Conservation (phyloP, 2,329 filamentous ascomycete genomes). For the Talaromyces funiculosus region DNA sequence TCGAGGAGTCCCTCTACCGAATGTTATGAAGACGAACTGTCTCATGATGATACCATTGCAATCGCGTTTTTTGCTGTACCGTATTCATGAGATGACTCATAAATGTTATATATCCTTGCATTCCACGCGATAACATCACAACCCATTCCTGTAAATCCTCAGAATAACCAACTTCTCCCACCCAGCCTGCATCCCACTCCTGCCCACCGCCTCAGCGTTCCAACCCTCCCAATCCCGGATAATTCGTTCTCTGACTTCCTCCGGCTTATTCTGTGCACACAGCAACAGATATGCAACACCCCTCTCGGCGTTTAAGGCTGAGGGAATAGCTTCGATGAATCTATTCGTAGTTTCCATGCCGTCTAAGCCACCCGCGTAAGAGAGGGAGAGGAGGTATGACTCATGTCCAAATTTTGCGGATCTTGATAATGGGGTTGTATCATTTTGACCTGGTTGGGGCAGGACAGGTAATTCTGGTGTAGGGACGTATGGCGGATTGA, state of each 20-base stretch:
- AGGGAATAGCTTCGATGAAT: slow-evolving; percentile 64
- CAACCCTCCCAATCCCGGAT: slow-evolving; percentile 57
- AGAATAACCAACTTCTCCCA: slow-evolving; percentile 93
- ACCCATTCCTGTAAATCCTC: slow-evolving; percentile 63
- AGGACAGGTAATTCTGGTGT: slow-evolving; percentile 65
- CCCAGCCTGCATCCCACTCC: slow-evolving; percentile 79
- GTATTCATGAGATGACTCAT: background rate
- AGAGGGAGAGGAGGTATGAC: slow-evolving; percentile 73
- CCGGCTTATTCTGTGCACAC: slow-evolving; percentile 84
- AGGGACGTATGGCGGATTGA: slow-evolving; percentile 96
- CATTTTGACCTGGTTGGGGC: slow-evolving; percentile 26
- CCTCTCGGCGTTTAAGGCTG: slow-evolving; percentile 53
- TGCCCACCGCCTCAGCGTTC: slow-evolving; percentile 70
- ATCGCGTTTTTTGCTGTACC: background rate
- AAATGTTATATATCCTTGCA: background rate
- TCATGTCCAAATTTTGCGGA: slow-evolving; percentile 64
- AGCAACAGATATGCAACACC: slow-evolving; percentile 87
- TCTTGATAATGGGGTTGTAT: slow-evolving; percentile 22
- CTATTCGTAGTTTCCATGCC: slow-evolving; percentile 92
- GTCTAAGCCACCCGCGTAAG: slow-evolving; percentile 81
- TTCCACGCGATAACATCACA: background rate
- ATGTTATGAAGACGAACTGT: background rate
- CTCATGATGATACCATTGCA: background rate
- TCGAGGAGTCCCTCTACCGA: background rate
- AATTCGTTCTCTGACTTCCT: slow-evolving; percentile 62